phyloP scores from a whole-genome alignment of 78 protist species.

The Paulinella micropora region DNA sequence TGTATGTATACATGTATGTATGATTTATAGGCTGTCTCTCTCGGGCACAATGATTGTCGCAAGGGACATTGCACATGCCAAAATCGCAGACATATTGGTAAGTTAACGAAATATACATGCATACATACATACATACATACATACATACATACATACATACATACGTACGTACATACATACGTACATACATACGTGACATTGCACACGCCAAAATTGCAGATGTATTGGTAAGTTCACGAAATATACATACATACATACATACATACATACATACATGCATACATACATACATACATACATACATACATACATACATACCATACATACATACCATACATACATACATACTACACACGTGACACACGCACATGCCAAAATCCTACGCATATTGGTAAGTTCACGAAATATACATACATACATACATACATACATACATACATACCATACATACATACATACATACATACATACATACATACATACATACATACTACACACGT shows the following conservation, averaged over 20 bases:
- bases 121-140: not conserved
- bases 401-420: too few species aligned
- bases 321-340: slow-evolving; percentile 66
- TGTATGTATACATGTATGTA: not conserved
- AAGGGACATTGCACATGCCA: slow-evolving; percentile 70
- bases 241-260: not conserved
- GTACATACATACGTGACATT: slow-evolving; percentile 69
- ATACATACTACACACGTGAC: too few species aligned
- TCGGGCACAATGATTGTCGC: slow-evolving; percentile 68
- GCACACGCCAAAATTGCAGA: slow-evolving; percentile 66
- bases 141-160: not conserved
- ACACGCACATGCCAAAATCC: not conserved
- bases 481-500: too few species aligned
- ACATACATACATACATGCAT: not conserved
- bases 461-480: too few species aligned
- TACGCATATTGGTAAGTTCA: not conserved
- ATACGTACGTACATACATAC: not conserved
- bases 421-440: too few species aligned
- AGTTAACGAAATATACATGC: too few species aligned
- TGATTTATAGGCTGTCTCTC: slow-evolving; percentile 40
- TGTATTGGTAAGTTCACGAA: too few species aligned
- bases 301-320: slow-evolving; percentile 50
- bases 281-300: not conserved
- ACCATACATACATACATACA: not conserved
- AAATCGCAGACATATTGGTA: too few species aligned